These are phyloP conservation scores for Nitzschia sp. DNA, from an alignment of 108 stramenopile species.

Conservation along the genomic window DNA sequence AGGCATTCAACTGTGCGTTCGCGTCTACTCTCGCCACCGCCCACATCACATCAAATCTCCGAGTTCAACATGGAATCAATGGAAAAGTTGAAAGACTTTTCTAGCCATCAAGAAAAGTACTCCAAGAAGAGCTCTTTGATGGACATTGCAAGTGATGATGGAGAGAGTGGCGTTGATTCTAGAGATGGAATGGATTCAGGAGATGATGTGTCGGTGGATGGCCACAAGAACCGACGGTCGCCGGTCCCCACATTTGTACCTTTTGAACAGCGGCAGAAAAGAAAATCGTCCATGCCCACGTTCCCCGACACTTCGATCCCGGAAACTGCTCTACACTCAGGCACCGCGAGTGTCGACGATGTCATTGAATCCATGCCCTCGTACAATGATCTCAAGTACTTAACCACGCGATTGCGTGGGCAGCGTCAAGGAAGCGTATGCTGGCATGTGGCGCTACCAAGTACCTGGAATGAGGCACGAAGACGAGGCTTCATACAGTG, in stretches of 20 bases:
- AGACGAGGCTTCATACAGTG: constrained; percentile 58
- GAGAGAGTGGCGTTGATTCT: constrained; percentile 12
- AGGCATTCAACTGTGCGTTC: constrained; percentile 1
- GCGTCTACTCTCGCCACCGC: not conserved
- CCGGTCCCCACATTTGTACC: constrained; percentile 15
- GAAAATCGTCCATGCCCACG: not conserved
- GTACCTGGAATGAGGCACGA: constrained; percentile 49
- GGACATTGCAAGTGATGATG: constrained; percentile 18
- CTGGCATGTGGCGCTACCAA: constrained; percentile 65
- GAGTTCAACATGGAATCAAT: not conserved
- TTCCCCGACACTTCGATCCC: not conserved
- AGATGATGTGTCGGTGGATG: not conserved
- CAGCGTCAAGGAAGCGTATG: constrained; percentile 35
- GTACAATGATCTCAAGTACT: constrained; percentile 69
- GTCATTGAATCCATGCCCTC: constrained; percentile 60
- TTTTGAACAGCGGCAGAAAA: constrained; percentile 8
- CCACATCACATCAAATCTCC: not conserved
- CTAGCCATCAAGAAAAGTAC: not conserved
- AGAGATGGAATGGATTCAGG: constrained; percentile 9
- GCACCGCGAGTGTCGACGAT: constrained; percentile 27
- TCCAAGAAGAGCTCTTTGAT: constrained; percentile 7
- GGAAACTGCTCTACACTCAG: not conserved
- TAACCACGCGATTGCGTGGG: constrained; percentile 48
- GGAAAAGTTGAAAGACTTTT: not conserved
- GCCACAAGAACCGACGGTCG: not conserved